Conservation (phyloP, 768 basidiomycete species). For the Kwoniella sp. region DNA sequence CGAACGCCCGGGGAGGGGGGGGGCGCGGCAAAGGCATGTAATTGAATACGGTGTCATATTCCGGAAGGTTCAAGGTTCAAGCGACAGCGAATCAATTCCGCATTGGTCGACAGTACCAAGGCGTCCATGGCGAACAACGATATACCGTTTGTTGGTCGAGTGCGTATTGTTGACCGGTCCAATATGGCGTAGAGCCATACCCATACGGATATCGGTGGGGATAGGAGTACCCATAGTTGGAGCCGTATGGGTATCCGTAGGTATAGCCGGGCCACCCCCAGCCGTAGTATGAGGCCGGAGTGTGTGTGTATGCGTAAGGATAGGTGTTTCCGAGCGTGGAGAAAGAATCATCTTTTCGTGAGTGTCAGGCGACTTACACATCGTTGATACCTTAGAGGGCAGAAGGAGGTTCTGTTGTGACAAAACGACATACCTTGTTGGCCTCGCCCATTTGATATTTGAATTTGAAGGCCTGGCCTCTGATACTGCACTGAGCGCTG, state of each 20-base stretch:
- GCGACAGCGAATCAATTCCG: background rate
- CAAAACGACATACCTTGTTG: conserved; percentile 15
- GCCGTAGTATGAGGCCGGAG: background rate
- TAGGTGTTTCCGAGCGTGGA: background rate
- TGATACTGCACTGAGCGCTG: conserved; percentile 38
- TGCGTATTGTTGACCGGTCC: background rate
- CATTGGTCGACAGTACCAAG: conserved; percentile 11
- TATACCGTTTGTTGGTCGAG: background rate
- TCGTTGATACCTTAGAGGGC: too few species aligned
- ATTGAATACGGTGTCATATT: too few species aligned
- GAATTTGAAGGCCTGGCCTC: conserved; percentile 41
- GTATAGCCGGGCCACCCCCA: too few species aligned
- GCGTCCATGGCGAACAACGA: conserved; percentile 13
- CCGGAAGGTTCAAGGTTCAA: too few species aligned
- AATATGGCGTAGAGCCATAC: background rate
- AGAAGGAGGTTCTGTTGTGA: too few species aligned
- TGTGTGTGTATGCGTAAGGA: conserved; percentile 11
- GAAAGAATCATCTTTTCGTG: background rate
- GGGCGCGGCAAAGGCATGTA: too few species aligned
- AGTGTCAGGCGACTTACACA: conserved; percentile 3
- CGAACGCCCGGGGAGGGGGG: too few species aligned
- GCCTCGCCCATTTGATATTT: conserved; percentile 27
- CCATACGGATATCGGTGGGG: conserved; percentile 3
- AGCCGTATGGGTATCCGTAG: background rate
- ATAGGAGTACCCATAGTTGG: conserved; percentile 7